Base-by-base conservation (phyloP, 495 filamentous ascomycete species). In the Daldinia vernicosa region DNA sequence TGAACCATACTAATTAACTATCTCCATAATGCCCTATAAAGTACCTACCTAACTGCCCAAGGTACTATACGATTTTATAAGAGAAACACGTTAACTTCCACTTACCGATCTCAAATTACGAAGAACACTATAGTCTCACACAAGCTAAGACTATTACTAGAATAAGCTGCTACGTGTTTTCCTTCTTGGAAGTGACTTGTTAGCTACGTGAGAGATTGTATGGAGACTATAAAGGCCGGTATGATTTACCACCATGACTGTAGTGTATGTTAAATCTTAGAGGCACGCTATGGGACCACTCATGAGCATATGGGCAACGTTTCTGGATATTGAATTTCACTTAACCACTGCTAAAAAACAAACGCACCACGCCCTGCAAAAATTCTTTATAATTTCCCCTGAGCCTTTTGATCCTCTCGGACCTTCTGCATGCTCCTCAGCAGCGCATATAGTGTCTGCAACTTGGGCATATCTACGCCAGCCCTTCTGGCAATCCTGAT, bases 391-490 rank as follows among this genome's bases (percentile, higher is more conserved):
- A 81, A 66, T 73, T 79, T 84, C 60, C 66, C 78, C 63, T 75
- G 63, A 14, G 26, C 43, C 64, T 76, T 75, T 51, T 60, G 37
- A 56, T 78, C 69, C 59, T 83, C 79, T 63, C 82, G 76, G 53
- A 76, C 80, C 70, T 56, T 68, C 80, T 84, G 82, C 71, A 79
- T 78, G 67, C 82, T 86, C 66, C 76, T 75, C 70, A 84, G 62
- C 56, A 84, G 60, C 55, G 81, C 83, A 78, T 89, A 88, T 39
- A 89, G 47, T 1, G 66, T 85, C 77, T 86, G 83, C 76, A 88
- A 35, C 70, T 82, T 74, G 14, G 82, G 82, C 83, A 88, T 79
- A 67, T 85, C 81, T 8, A 86, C 81, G 1, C 87, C 87, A 19
- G 75, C 72, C 15, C 75, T 77, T 59, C 81, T 68, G n/a, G 86